Conservation (phyloP, 345 rosid species). For the Rhizophora mangle region DNA sequence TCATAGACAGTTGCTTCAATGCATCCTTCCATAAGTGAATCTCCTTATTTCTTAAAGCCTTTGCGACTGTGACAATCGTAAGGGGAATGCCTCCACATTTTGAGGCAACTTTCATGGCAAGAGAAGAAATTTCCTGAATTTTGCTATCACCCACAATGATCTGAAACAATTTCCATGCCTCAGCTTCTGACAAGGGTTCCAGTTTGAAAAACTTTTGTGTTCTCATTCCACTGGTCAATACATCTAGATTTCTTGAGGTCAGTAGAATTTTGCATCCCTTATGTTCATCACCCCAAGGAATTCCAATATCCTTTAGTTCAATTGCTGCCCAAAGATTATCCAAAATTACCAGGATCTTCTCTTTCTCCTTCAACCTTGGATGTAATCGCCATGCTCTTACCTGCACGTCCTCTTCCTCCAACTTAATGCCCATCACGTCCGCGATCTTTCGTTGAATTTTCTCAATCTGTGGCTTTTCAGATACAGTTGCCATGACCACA, state of each 20-base stretch:
- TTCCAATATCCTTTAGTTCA: constrained; percentile 26
- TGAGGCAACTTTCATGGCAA: constrained; percentile 11
- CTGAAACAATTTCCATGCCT: constrained; percentile 31
- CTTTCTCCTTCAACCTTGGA: background rate
- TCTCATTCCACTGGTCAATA: constrained; percentile 17
- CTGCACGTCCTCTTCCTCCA: background rate
- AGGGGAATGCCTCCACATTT: constrained; percentile 35
- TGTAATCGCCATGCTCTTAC: background rate
- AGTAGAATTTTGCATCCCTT: constrained; percentile 28
- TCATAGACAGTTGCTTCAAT: background rate
- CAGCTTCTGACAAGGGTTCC: constrained; percentile 5
- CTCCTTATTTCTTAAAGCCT: constrained; percentile 3
- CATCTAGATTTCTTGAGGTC: constrained; percentile 19
- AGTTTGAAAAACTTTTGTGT: background rate
- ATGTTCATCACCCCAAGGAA: constrained; percentile 19
- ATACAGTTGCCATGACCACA: constrained; percentile 5
- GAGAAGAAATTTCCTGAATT: background rate
- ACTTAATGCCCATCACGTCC: background rate
- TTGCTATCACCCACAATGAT: constrained; percentile 10
- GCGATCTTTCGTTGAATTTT: constrained; percentile 24
- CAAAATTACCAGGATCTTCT: constrained; percentile 24
- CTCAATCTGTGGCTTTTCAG: background rate
- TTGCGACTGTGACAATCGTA: constrained; percentile 20
- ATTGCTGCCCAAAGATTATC: constrained; percentile 32
- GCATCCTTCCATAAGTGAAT: constrained; percentile 25